Base-by-base conservation (phyloP, 495 filamentous ascomycete genomes). In the Hamigera avellanea region DNA sequence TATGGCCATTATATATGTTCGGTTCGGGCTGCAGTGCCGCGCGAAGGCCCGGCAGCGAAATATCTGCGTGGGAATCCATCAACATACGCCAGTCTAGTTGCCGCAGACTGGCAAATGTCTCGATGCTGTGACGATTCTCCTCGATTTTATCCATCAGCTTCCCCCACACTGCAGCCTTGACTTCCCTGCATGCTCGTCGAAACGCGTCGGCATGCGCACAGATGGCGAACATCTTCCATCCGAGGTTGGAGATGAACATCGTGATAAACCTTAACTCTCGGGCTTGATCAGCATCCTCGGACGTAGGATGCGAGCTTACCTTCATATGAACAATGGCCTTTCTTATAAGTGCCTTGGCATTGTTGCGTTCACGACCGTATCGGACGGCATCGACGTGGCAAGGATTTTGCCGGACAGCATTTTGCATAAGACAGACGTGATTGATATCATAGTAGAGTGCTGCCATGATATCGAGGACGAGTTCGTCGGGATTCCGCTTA, bases 141-240 rank as follows among this genome's bases (percentile, higher is more conserved):
- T 18, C 14, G 15, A 64, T 49, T 2, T 37, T 16, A 2, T 33
- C n/a, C 7, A 43, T 13, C 6, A 64, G 13, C 3, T 14, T 9
- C 4, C 44, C 21, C 58, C 52, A 63, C 1, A 41, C n/a, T 19
- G 14, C 16, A 16, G 33, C 14, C 14, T 28, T 32, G 12, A 42
- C 17, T 3, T 33, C 21, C 13, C 23, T 2, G 27, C 31, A 39
- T 0, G 52, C 46, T 4, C 35, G 26, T 13, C 54, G 52, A 43
- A 67, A 67, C 3, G 43, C 45, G 36, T 54, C 48, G 0, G 61
- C 40, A 13, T 48, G 36, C 8, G 54, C 39, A 21, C 55, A 57
- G 17, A 67, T 61, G 18, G 50, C 35, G 26, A 61, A 48, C 28
- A 60, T 46, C 37, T 43, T 52, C 59, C 59, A 66, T 3, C 53